A percentile compares a stretch with the other conserved stretches of the same genome.
Evolutionary conservation across 805 yeast genomes (phyloP).

Genomic region (Candida ulmi): DNA sequence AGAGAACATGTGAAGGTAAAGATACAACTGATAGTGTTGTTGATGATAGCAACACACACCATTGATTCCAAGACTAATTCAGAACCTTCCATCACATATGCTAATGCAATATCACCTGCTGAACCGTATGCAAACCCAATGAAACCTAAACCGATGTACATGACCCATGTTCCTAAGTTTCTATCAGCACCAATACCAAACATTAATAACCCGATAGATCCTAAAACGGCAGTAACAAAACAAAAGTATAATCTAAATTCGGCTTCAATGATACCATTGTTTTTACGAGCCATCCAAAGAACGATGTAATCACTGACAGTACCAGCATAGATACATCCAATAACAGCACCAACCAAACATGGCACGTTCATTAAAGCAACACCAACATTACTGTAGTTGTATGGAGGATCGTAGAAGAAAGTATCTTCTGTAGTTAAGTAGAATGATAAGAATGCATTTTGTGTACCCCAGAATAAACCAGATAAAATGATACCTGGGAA

Average conservation of each 20-base stretch:
- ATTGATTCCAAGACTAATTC: constrained; percentile 66
- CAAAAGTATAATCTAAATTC: constrained; percentile 58
- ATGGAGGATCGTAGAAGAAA: constrained; percentile 59
- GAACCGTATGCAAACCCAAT: constrained; percentile 68
- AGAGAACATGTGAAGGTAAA: constrained; percentile 62
- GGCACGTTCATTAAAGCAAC: constrained; percentile 78
- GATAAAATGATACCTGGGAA: constrained; percentile 63
- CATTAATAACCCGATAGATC: constrained; percentile 57
- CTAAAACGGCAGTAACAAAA: constrained; percentile 47
- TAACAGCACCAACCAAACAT: constrained; percentile 55
- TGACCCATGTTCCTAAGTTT: constrained; percentile 45
- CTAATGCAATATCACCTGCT: constrained; percentile 66
- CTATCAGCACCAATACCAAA: constrained; percentile 63
- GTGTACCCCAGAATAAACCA: constrained; percentile 76
- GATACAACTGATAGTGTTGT: constrained; percentile 58
- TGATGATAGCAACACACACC: constrained; percentile 62
- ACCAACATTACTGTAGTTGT: constrained; percentile 56
- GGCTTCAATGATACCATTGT: constrained; percentile 58
- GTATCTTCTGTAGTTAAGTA: constrained; percentile 72
- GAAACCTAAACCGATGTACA: constrained; percentile 57
- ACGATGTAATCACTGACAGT: constrained; percentile 54
- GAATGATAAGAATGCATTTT: constrained; percentile 70
- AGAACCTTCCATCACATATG: constrained; percentile 65
- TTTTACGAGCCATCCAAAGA: constrained; percentile 52
- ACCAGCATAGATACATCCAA: constrained; percentile 66